Conservation (phyloP, 2,329 filamentous ascomycete genomes). For the Diaporthe eres region DNA sequence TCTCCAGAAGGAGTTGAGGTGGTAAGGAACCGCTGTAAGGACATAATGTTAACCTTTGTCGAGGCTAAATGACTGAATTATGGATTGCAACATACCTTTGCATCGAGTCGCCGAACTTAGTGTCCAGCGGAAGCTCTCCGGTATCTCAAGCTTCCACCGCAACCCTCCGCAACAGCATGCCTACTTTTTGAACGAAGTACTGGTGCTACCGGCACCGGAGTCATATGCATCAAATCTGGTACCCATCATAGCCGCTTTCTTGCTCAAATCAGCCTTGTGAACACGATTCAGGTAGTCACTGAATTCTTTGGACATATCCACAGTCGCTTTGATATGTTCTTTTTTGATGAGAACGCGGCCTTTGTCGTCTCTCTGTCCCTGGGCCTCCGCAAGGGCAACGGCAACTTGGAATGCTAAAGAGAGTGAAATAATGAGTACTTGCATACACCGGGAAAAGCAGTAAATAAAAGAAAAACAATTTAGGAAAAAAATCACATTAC, state of each 20-base stretch:
- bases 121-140: too few species aligned
- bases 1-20: too few species aligned
- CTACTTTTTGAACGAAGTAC: not conserved
- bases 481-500: not conserved
- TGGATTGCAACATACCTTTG: too few species aligned
- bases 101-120: too few species aligned
- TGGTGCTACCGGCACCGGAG: not conserved
- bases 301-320: conserved; percentile 10
- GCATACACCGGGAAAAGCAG: accelerated
- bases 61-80: too few species aligned
- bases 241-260: conserved; percentile 5
- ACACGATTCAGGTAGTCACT: conserved; percentile 8
- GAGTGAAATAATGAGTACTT: not conserved
- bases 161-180: too few species aligned
- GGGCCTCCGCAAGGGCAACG: conserved; percentile 29
- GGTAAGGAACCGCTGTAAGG: too few species aligned
- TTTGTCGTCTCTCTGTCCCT: not conserved
- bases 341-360: not conserved
- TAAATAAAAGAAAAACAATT: not conserved
- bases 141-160: too few species aligned
- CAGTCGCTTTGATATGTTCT: not conserved
- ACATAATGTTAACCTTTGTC: too few species aligned
- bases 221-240: not conserved
- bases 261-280: not conserved
- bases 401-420: conserved; percentile 29